Base-by-base conservation (phyloP, 2,329 filamentous ascomycete species). In the Paraphoma chrysanthemicola region DNA sequence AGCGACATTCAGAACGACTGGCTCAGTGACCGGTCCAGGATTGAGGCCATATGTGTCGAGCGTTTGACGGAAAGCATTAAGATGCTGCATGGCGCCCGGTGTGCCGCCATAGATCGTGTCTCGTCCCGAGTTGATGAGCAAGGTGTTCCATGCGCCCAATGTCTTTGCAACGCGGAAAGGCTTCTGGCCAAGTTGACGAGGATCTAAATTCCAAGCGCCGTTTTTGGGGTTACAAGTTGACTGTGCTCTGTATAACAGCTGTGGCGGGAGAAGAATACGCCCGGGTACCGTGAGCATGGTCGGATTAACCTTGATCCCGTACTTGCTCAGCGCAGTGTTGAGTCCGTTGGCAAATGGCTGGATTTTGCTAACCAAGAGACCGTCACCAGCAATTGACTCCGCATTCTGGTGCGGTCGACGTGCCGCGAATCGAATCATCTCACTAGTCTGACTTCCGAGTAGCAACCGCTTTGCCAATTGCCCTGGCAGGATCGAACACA, bases 151-250 rank as follows among this genome's bases (percentile, higher is more conserved):
- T 1, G 53, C 49, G 0, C 60, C 59, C 2, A 77, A 52, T 1
- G 53, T 43, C 33, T 56, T 68, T 3, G 63, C 59, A 3, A 60
- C 33, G 11, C 62, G 60, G 48, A 75, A 74, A 3, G 72, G 73
- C 11, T 68, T 63, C 9, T 59, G 9, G 1, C 70, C 69, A 12
- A 72, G 55, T 7, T 45, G n/a, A 6, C 52, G 29, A 3, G 55
- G 38, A 29, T 70, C 65, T 80, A 94, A 85, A 66, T 93, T 92
- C 91, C 91, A 95, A 1, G 82, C 81, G 0, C 89, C 90, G n/a
- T 78, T 76, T 1, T 53, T 59, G 0, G 84, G 77, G 1, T 48
- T 69, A 6, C 82, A 55, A 48, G 63, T 54, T 6, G 61, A 70
- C 14, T 51, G 60, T 14, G 42, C 59, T 17, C 71, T 58, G 68